These are phyloP conservation scores for Plasmodium relictum DNA, from an alignment of 169 alveolate genomes.

Conservation along the genomic window DNA sequence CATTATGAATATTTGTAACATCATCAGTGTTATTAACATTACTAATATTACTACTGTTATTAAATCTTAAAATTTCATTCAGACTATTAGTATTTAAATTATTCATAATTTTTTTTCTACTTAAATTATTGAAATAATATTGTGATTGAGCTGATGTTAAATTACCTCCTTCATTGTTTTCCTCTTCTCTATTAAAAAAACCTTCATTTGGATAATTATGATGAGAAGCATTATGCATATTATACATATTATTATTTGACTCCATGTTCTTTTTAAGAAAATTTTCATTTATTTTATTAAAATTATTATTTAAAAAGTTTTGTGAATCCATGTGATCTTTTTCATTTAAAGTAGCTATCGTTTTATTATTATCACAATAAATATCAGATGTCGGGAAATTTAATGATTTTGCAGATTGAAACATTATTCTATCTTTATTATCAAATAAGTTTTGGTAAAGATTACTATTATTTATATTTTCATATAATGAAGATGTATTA, in stretches of 20 bases:
- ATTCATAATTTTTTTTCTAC: not conserved
- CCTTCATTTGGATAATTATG: conserved; percentile 4
- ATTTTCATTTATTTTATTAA: conserved; percentile 16
- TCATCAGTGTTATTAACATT: conserved; percentile 2
- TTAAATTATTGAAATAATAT: conserved; percentile 2
- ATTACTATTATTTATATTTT: not conserved
- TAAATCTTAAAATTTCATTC: not conserved
- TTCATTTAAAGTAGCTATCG: not conserved
- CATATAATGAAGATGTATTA: not conserved
- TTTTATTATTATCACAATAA: not conserved
- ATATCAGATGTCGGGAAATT: not conserved
- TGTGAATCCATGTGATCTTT: not conserved
- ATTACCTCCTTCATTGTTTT: not conserved
- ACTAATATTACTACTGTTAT: not conserved
- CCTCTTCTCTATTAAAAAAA: conserved; percentile 5
- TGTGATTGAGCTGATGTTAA: conserved; percentile 1
- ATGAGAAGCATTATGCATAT: not conserved
- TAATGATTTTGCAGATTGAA: not conserved
- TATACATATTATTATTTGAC: conserved; percentile 15
- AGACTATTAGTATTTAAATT: not conserved
- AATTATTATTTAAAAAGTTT: conserved; percentile 2
- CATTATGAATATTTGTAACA: conserved; percentile 6
- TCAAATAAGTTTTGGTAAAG: not conserved
- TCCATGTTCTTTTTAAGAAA: conserved; percentile 3
- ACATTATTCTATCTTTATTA: conserved; percentile 9